phyloP scores from a whole-genome alignment of 2,329 filamentous ascomycete genomes.

The Berkeleyomyces rouxiae region DNA sequence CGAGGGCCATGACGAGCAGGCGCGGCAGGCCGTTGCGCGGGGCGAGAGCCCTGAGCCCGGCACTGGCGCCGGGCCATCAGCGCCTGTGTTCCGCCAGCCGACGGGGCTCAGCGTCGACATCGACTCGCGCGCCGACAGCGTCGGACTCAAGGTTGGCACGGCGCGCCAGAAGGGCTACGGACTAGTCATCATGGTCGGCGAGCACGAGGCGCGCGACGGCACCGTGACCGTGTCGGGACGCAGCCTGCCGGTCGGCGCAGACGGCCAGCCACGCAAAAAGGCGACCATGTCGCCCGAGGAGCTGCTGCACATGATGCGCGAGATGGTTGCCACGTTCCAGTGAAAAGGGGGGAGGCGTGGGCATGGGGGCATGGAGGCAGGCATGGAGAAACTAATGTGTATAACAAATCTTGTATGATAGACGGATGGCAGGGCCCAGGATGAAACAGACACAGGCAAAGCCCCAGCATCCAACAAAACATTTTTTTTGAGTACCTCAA shows the following conservation, averaged over 20 bases:
- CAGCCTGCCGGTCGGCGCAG: slow-evolving; percentile 18
- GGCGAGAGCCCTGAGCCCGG: slow-evolving; percentile 17
- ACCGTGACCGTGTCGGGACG: slow-evolving; percentile 35
- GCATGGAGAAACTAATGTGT: neutral
- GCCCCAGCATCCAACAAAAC: neutral
- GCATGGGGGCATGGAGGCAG: neutral
- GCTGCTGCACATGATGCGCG: slow-evolving; percentile 29
- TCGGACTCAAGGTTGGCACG: slow-evolving; percentile 54
- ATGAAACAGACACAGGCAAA: neutral
- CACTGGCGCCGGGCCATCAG: slow-evolving; percentile 2
- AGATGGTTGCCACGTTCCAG: slow-evolving; percentile 31
- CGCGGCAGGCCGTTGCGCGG: slow-evolving; percentile 13
- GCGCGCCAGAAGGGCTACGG: slow-evolving; percentile 59
- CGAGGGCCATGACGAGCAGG: slow-evolving; percentile 20
- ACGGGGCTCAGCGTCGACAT: slow-evolving; percentile 52
- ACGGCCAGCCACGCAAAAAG: slow-evolving; percentile 18
- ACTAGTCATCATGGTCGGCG: slow-evolving; percentile 56
- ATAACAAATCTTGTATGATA: slow-evolving; percentile 9
- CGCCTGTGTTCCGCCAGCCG: slow-evolving; percentile 33
- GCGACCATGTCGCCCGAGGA: slow-evolving; percentile 28
- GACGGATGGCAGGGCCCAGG: neutral
- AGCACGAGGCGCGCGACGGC: slow-evolving; percentile 41
- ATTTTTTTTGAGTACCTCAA: neutral
- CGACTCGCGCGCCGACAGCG: slow-evolving; percentile 43
- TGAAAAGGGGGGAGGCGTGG: slow-evolving; percentile 18